Evolutionary conservation across 2,329 filamentous ascomycete genomes (phyloP).

Genomic region (Dissoconium aciculare): DNA sequence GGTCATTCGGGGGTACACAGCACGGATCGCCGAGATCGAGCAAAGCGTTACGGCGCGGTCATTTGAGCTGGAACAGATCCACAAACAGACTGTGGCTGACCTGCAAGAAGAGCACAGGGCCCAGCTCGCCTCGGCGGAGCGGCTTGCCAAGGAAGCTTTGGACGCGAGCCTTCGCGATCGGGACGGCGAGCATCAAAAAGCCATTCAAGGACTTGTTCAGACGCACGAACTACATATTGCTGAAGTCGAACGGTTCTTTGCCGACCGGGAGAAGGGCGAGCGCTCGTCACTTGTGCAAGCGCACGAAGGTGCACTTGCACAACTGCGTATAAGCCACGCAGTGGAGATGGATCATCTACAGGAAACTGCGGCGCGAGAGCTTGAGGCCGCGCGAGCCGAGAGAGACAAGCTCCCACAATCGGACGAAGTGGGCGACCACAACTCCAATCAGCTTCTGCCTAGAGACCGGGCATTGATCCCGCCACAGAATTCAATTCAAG

Average conservation of each 20-base stretch:
- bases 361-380: background rate
- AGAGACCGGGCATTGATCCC: background rate
- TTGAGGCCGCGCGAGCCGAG: background rate
- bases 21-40: constrained; percentile 6
- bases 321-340: background rate
- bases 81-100: constrained; percentile 2
- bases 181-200: background rate
- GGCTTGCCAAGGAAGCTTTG: background rate
- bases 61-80: background rate
- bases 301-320: constrained; percentile 3
- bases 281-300: constrained; percentile 1
- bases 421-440: background rate
- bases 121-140: background rate
- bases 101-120: background rate
- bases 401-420: no score
- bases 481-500: background rate
- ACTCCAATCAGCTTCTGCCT: background rate
- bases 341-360: background rate
- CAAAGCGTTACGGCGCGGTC: background rate
- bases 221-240: constrained; percentile 1
- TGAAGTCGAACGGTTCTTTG: background rate
- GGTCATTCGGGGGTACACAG: constrained; percentile 5
- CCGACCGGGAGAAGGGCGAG: constrained; percentile 6
- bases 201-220: background rate
- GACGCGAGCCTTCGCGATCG: background rate